Percentiles rank a stretch among this genome's conserved stretches.
Conservation (phyloP, 2,329 filamentous ascomycete species). For the Clonostachys sp. region DNA sequence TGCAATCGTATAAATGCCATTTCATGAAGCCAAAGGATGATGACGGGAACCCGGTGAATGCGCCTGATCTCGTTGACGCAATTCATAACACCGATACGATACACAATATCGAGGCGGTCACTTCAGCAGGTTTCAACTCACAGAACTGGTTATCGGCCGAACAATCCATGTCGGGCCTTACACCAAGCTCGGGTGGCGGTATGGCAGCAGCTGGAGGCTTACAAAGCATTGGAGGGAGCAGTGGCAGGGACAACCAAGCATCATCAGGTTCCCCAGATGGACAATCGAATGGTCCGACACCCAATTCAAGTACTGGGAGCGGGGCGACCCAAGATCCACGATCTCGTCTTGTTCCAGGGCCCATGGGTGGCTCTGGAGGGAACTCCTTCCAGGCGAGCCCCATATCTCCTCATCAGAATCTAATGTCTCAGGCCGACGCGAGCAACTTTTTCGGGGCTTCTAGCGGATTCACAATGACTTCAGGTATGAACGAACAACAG, state of each 20-base stretch:
- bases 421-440: conserved; percentile 28
- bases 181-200: conserved; percentile 23
- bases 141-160: conserved; percentile 33
- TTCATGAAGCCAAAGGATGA: conserved; percentile 34
- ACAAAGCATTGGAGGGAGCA: conserved; percentile 9
- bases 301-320: conserved; percentile 43
- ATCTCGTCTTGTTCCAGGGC: conserved; percentile 17
- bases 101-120: too few species aligned
- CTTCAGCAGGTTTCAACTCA: conserved; percentile 13
- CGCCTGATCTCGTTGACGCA: conserved; percentile 32
- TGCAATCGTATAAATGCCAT: conserved; percentile 37
- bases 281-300: conserved; percentile 51
- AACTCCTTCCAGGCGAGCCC: conserved; percentile 50
- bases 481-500: conserved; percentile 8
- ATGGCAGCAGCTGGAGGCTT: conserved; percentile 21
- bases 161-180: conserved; percentile 28
- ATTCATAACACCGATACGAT: conserved; percentile 9
- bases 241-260: conserved; percentile 35
- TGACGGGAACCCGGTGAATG: conserved; percentile 30
- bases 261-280: conserved; percentile 44
- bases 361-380: conserved; percentile 28
- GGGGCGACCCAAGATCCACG: conserved; percentile 10
- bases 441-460: conserved; percentile 33
- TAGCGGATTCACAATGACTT: conserved; percentile 28
- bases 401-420: conserved; percentile 35